Conservation (phyloP, 148 eudicot genomes). For the Fagopyrum tataricum region DNA sequence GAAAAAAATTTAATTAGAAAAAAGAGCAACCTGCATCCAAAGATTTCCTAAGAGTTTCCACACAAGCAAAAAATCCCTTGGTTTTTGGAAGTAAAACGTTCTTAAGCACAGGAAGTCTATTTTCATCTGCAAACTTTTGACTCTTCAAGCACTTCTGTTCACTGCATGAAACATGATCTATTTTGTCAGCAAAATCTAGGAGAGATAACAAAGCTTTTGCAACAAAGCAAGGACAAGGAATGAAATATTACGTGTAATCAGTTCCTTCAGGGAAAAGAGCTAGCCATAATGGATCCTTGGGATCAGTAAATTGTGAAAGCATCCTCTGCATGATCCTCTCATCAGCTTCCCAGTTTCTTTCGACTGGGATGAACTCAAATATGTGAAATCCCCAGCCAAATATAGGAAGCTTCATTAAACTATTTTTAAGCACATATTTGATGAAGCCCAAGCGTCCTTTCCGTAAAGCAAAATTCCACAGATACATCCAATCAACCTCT, state of each 20-base stretch:
- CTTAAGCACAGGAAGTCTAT: slow-evolving; percentile 54
- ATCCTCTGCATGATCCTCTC: slow-evolving; percentile 54
- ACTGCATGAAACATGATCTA: slow-evolving; percentile 24
- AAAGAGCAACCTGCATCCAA: slow-evolving; percentile 61
- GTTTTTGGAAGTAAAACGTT: slow-evolving; percentile 72
- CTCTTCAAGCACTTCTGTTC: slow-evolving; percentile 52
- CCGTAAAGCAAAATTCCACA: slow-evolving; percentile 72
- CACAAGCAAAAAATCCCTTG: slow-evolving; percentile 61
- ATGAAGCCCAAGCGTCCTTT: slow-evolving; percentile 61
- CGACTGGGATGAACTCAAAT: slow-evolving; percentile 73
- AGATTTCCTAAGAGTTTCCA: slow-evolving; percentile 51
- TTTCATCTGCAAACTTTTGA: slow-evolving; percentile 51
- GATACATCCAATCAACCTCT: slow-evolving; percentile 92
- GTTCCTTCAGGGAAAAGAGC: slow-evolving; percentile 83
- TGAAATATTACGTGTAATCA: slow-evolving; percentile 58
- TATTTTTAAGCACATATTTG: slow-evolving; percentile 68
- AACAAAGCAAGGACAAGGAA: slow-evolving; percentile 7
- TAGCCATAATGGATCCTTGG: slow-evolving; percentile 55
- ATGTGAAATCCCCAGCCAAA: slow-evolving; percentile 79
- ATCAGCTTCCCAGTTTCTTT: slow-evolving; percentile 76
- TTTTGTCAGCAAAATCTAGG: neutral
- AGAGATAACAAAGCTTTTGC: neutral
- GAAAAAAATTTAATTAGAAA: neutral
- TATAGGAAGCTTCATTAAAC: slow-evolving; percentile 71
- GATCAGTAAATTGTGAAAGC: slow-evolving; percentile 44